Evolutionary conservation across 306 rosid genomes (phyloP), one percentile per base, ranked within the genome.

Genomic region (Rosa multiflora): DNA sequence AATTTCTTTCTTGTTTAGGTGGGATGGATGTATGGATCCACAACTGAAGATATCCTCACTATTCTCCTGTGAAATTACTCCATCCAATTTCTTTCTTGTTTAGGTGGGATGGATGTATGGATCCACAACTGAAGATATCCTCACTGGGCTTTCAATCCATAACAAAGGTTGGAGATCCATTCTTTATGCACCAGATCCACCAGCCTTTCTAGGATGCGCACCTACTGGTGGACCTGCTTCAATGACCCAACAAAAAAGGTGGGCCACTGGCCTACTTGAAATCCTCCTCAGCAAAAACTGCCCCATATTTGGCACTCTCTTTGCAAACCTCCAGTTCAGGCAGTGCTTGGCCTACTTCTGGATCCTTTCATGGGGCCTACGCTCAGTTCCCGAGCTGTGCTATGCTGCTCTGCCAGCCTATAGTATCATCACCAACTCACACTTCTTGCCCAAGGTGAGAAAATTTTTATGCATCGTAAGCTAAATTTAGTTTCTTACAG

Each of bases 141-240:
- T 84, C 0, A 90, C 94, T 14, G 90, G 98, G 11, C 56, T 90
- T 4, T 51, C n/a, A 11, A 87, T 90, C 1, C 97, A 94, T 43
- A 61, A 37, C n/a, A 92, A 44, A 48, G 96, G 97, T 10, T 92
- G 96, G 98, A 88, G 81, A 71, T 91, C 98, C 0, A 87, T 80
- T 8, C 0, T 46, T 9, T 78, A 82, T 9, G 18, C 47, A 2
- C 84, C 92, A 0, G 67, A 76, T 49, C 97, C 94, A 42, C 73
- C 82, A 0, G 90, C 84, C 1, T 92, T 94, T 78, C 55, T 74
- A 3, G 97, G 98, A 0, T 82, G 87, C 73, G 90, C 88, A 5
- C 97, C 94, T 1, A 7, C 26, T 0, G 81, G 89, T 5, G 89
- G 85, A 8, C 94, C 96, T 35, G 20, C 32, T 5, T 11, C 88